Evolutionary conservation across 2,329 filamentous ascomycete genomes (phyloP).

Genomic region (Fusarium scirpi): DNA sequence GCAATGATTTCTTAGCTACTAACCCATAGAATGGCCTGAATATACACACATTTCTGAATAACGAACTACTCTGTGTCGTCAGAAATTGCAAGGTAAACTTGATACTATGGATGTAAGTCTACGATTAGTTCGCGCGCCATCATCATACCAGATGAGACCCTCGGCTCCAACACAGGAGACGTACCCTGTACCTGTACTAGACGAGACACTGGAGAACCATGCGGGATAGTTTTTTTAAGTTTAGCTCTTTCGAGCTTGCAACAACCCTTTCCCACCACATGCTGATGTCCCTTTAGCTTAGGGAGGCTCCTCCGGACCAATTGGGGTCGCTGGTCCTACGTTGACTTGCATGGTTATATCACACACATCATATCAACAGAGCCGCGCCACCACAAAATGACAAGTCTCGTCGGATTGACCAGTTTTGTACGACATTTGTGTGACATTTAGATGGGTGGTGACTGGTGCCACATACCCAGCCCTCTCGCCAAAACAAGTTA

Average conservation of each 20-base stretch:
- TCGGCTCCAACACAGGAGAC: not conserved
- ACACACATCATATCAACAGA: constrained; percentile 9
- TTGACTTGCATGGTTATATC: constrained; percentile 19
- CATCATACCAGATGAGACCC: not conserved
- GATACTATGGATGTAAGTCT: not conserved
- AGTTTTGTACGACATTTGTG: constrained; percentile 31
- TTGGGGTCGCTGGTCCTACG: constrained; percentile 3
- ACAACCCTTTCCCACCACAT: constrained; percentile 33
- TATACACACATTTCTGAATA: too few relatives aligned
- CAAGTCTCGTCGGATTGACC: constrained; percentile 12
- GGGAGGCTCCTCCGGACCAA: constrained; percentile 11
- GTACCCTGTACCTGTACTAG: not conserved
- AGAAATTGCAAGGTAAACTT: not conserved
- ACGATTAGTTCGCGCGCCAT: not conserved
- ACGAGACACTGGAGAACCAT: constrained; percentile 13
- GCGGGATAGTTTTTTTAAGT: constrained; percentile 13
- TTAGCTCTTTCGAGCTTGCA: constrained; percentile 21
- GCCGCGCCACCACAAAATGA: constrained; percentile 28
- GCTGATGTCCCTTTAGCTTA: constrained; percentile 7
- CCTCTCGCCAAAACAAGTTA: constrained; percentile 1
- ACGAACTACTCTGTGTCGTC: not conserved
- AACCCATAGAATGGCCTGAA: not conserved
- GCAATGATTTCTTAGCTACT: not conserved
- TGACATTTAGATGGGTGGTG: constrained; percentile 15
- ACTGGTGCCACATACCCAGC: constrained; percentile 36